Evolutionary conservation across 371 early-diverging fungal species (phyloP), one percentile per base, ranked within the genome.

Genomic region (Mucor indicus): DNA sequence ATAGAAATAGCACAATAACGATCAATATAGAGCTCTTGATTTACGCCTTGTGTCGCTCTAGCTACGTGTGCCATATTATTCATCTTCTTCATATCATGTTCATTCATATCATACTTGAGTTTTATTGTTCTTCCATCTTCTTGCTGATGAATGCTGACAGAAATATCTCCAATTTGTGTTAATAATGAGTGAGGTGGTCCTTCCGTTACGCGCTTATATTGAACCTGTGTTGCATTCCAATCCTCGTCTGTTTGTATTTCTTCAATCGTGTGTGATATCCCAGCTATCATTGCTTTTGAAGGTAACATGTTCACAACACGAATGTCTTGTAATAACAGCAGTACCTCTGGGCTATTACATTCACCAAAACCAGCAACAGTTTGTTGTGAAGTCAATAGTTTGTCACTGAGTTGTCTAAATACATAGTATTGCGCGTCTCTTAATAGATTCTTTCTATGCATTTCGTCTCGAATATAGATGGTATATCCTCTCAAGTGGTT

Each of bases 391-490:
- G 62, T 67, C n/a, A 70, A 38, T 7, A 84, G 53, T 50, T 81
- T 81, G 17, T 79, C 80, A 4, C 60, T 61, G 8, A 84, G 55
- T 17, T 68, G 65, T 32, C 67, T 68, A 40, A 84, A 64, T 27
- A 70, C 77, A 46, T 81, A 84, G 48, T 80, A 84, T 16, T 75
- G 69, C 1, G 83, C 77, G 49, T 84, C 84, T 49, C 72, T 80
- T 17, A 84, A 55, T 21, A 84, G 44, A 41, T 84, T 84, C 37
- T 66, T 69, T 40, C 81, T 69, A 44, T 84, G 84, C n/a, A 73
- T 61, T 48, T 76, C 81, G 50, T 81, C 80, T 31, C 71, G 64
- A 47, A 84, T 75, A 25, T 64, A 60, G 29, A 84, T 70, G 1
- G 77, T 76, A 36, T 84, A 84, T 9, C 84, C 84, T 33, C 78